Evolutionary conservation across 306 rosid genomes (phyloP).

Genomic region (Dalbergia cochinchinensis): DNA sequence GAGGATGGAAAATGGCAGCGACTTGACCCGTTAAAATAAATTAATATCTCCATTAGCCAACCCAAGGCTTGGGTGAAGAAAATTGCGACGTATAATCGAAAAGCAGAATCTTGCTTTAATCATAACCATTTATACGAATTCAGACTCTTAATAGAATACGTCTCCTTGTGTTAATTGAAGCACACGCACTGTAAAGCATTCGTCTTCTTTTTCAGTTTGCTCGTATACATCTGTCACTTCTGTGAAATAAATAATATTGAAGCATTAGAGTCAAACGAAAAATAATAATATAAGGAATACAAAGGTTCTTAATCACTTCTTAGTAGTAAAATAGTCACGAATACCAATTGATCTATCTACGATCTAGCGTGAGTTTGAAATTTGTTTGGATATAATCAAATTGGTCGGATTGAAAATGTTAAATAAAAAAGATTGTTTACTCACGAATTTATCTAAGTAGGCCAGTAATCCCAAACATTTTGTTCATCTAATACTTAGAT

Average conservation of each 20-base stretch:
- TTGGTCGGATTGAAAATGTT: too few relatives aligned
- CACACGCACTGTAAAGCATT: background rate
- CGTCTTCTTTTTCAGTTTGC: too few relatives aligned
- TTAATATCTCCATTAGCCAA: too few relatives aligned
- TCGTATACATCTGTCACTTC: too few relatives aligned
- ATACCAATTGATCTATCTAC: background rate
- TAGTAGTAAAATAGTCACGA: background rate
- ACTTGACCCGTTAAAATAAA: too few relatives aligned
- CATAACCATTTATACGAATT: slow-evolving; percentile 8
- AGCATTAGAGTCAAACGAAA: background rate
- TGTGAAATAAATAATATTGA: too few relatives aligned
- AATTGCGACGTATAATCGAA: background rate
- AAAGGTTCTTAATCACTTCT: background rate
- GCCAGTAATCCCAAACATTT: too few relatives aligned
- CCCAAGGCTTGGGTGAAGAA: background rate
- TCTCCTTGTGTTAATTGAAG: slow-evolving; percentile 4
- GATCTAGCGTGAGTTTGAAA: background rate
- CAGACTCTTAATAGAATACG: background rate
- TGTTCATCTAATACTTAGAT: too few relatives aligned
- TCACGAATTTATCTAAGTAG: too few relatives aligned
- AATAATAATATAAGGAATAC: background rate
- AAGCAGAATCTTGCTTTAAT: slow-evolving; percentile 12
- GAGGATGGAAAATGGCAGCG: too few relatives aligned
- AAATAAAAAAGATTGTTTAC: too few relatives aligned
- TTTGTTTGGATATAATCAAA: too few relatives aligned